Evolutionary conservation across 345 rosid genomes (phyloP), one percentile per base, ranked within the genome.

Genomic region (Gossypium raimondii): DNA sequence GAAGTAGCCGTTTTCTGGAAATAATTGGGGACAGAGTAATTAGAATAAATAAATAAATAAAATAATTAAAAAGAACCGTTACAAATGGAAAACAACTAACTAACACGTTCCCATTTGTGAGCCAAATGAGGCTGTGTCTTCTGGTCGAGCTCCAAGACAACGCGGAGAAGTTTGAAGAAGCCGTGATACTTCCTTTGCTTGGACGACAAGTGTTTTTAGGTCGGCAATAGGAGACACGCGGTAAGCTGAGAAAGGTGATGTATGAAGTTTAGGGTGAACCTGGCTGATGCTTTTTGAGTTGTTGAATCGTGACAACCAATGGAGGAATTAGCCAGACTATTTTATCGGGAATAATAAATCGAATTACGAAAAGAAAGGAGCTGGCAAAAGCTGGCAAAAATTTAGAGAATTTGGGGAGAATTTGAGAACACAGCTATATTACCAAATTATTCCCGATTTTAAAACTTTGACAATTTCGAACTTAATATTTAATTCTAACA

Each of bases 21-120:
- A 80, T 48, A 73, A 70, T 48, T 70, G 73, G 18, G 12, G 83
- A 80, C 79, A 82, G 79, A 80, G 78, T 69, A 27, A 59, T 9
- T 70, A 16, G 58, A 4, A 16, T 16, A 9, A 20, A 62, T 6
- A 16, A 51, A 51, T 11, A 2, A 51, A 18, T 45, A 44, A 64
- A 45, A 9, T 44, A 73, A 70, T 20, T 50, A 62, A 70, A 34
- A 34, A 34, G 41, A 34, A 5, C 62, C 58, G 79, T 69, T 75
- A 57, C 55, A 47, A 72, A 66, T 73, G 84, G 80, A 41, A 53
- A 55, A 77, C 82, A 77, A 73, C 86, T 63, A 12, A 34, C 14
- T 3, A 74, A 75, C 85, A 68, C 43, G 77, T 72, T 60, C 64
- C 78, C 43, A 48, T 55, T 72, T 67, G 45, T 68, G 66, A 44